Base-by-base conservation (phyloP, 129 eudicot genomes). In the Silybum marianum region DNA sequence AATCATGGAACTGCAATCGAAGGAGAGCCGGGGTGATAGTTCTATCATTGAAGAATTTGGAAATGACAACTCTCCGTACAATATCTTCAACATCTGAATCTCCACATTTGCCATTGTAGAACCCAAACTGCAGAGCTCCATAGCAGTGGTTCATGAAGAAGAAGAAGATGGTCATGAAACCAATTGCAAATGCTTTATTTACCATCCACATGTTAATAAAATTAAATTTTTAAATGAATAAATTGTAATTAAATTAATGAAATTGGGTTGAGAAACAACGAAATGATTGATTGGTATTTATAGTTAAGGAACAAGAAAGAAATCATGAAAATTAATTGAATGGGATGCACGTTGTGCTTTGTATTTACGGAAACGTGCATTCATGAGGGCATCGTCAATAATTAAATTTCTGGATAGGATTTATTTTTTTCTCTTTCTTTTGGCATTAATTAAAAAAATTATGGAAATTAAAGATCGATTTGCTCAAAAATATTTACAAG, bases 1-100 rank as follows among this genome's bases (percentile, higher is more conserved):
- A 90, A 42, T 93, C 93, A 76, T 93, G 96, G 60, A 93, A 93
- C 54, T 89, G 90, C 93, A 93, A 69, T 22, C 98, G 92, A 12
- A 93, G 83, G 24, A 93, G 89, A 86, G 90, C 92, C 6, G 96
- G 90, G 2, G 87, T 51, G 25, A 90, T 83, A 11, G 93, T 73
- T 40, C 16, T 65, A 81, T 93, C 93, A 5, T 1, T 51, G 6
- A 14, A 16, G 80, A 80, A 83, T 30, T 84, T 78, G 13, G 69
- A 72, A 5, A 19, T 6, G 16, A 86, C 83, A 0, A 87, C 76
- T 9, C 25, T 72, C 8, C 81, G 36, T 0, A 89, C 97, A 7
- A 90, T 73, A 7, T 82, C 83, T 78, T 91, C 96, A 4, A 87
- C 93, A 23, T 90, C 76, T 39, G 82, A 83, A 25, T 8, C 0